Percentiles rank a stretch among this genome's conserved stretches.
Conservation (phyloP, 345 rosid species). For the Gossypium rotundifolium region DNA sequence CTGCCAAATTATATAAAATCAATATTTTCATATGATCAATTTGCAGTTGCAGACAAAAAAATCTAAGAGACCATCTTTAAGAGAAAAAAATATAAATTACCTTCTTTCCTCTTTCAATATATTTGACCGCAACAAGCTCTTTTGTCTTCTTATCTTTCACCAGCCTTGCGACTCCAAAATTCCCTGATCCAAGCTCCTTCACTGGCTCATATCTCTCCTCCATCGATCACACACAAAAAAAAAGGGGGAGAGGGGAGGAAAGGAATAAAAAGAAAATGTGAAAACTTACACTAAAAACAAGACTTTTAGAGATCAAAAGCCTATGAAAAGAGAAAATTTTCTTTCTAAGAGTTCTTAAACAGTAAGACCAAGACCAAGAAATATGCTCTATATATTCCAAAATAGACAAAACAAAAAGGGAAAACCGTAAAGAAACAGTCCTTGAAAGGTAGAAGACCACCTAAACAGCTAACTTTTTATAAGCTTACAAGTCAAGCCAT, state of each 20-base stretch:
- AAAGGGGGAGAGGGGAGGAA: no score
- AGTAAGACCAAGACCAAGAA: slow-evolving; percentile 5
- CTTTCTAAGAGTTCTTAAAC: neutral
- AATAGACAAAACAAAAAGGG: neutral
- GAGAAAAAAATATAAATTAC: slow-evolving; percentile 23
- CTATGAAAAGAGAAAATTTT: neutral
- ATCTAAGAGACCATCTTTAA: neutral
- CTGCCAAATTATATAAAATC: neutral
- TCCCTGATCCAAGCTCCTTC: slow-evolving; percentile 81
- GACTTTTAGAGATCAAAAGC: neutral
- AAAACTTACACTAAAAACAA: neutral
- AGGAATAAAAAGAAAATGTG: neutral
- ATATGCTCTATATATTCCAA: neutral
- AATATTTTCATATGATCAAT: neutral
- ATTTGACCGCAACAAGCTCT: slow-evolving; percentile 89
- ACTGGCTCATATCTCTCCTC: slow-evolving; percentile 71
- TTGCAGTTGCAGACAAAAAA: neutral
- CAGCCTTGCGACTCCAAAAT: slow-evolving; percentile 86
- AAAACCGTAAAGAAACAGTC: neutral
- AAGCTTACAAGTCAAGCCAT: neutral
- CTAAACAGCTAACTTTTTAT: neutral
- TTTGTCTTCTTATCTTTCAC: slow-evolving; percentile 73
- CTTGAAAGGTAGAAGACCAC: neutral
- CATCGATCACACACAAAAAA: slow-evolving; percentile 15
- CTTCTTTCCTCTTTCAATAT: slow-evolving; percentile 93